phyloP scores from a whole-genome alignment of 768 basidiomycete species.

The Hericium rajendrae region DNA sequence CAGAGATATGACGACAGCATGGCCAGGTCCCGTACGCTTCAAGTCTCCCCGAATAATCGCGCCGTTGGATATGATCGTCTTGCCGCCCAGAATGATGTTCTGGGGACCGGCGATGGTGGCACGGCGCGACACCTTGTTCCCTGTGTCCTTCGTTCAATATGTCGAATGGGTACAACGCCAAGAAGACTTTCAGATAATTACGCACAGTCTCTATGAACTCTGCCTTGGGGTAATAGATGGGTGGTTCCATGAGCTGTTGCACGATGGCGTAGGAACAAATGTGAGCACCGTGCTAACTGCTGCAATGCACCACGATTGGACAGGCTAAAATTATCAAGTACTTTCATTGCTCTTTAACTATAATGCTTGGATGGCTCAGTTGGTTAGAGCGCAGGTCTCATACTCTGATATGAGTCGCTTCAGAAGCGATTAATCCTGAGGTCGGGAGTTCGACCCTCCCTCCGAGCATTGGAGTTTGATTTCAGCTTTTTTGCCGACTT shows the following conservation, averaged over 20 bases:
- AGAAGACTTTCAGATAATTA: not conserved
- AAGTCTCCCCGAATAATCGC: slow-evolving; percentile 93
- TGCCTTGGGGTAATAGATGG: slow-evolving; percentile 68
- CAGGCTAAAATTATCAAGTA: too few relatives aligned
- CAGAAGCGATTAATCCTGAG: too few relatives aligned
- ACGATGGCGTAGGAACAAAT: too few relatives aligned
- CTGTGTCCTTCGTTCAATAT: slow-evolving; percentile 63
- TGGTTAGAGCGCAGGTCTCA: too few relatives aligned
- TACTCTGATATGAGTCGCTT: too few relatives aligned
- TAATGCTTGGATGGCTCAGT: too few relatives aligned
- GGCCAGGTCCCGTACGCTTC: slow-evolving; percentile 78
- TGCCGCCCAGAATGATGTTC: slow-evolving; percentile 95
- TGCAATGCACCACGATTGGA: too few relatives aligned
- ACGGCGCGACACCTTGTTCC: slow-evolving; percentile 90
- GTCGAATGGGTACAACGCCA: not conserved
- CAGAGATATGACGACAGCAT: slow-evolving; percentile 88
- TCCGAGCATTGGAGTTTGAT: too few relatives aligned
- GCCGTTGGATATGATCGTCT: slow-evolving; percentile 86
- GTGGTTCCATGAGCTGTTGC: slow-evolving; percentile 45
- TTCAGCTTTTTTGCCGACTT: too few relatives aligned
- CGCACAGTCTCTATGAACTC: slow-evolving; percentile 85
- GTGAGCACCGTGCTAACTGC: too few relatives aligned
- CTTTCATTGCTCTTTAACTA: too few relatives aligned
- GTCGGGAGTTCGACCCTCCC: too few relatives aligned
- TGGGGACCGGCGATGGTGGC: slow-evolving; percentile 89